phyloP scores from a whole-genome alignment of 1,139 yeast species.

The Candida albicans region DNA sequence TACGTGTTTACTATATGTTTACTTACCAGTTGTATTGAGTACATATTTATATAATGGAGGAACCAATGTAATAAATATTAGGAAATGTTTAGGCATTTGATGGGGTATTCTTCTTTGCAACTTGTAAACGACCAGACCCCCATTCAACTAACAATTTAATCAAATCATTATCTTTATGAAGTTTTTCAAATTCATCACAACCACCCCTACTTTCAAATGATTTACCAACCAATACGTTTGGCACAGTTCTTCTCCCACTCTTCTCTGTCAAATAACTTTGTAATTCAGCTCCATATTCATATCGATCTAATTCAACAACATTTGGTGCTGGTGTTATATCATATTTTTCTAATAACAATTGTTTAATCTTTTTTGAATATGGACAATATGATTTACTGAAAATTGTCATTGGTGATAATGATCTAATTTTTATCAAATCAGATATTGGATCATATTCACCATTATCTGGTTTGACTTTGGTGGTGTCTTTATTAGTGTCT shows the following conservation, averaged over 20 bases:
- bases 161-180: constrained; percentile 59
- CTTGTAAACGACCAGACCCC: constrained; percentile 61
- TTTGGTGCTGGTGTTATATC: constrained; percentile 69
- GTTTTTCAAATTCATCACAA: constrained; percentile 68
- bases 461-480: constrained; percentile 7
- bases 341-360: constrained; percentile 61
- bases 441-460: constrained; percentile 56
- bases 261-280: constrained; percentile 58
- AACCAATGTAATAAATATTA: background rate
- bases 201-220: constrained; percentile 63
- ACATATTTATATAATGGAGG: background rate
- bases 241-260: constrained; percentile 69
- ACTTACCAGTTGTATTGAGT: background rate
- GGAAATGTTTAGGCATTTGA: constrained; percentile 36
- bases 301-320: constrained; percentile 81
- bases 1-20: too few relatives aligned
- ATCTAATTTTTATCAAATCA: constrained; percentile 59
- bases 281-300: constrained; percentile 61
- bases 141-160: constrained; percentile 52
- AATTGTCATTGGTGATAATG: constrained; percentile 67
- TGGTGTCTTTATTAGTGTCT: background rate
- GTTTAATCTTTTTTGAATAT: constrained; percentile 69
- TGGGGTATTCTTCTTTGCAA: constrained; percentile 56
- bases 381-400: constrained; percentile 78
- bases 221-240: constrained; percentile 65